These are phyloP conservation scores for Blastobotrys americana DNA, from an alignment of 805 yeast genomes.

Conservation along the genomic window DNA sequence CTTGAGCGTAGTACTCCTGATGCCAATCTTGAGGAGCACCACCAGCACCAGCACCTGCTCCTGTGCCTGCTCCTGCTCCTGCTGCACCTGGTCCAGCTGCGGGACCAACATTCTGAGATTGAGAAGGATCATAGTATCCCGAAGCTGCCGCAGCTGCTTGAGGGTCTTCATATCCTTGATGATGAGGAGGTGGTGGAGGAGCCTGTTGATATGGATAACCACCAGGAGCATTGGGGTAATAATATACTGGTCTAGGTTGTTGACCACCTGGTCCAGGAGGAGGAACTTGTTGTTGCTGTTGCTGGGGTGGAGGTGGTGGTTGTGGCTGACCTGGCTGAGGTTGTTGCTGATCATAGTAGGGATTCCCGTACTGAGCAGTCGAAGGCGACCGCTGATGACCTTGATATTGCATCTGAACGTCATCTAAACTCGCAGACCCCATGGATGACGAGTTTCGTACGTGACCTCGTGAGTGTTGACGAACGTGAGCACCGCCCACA, in stretches of 20 bases:
- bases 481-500: not conserved
- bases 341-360: constrained; percentile 12
- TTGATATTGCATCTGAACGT: not conserved
- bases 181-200: constrained; percentile 11
- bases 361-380: not conserved
- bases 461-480: not conserved
- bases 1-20: constrained; percentile 3
- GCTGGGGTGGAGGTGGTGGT: constrained; percentile 14
- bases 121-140: constrained; percentile 4
- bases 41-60: not conserved
- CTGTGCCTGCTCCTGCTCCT: not conserved
- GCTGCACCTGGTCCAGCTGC: not conserved
- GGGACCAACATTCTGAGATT: not conserved
- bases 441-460: not conserved
- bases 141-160: not conserved
- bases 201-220: constrained; percentile 2
- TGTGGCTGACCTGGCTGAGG: constrained; percentile 11
- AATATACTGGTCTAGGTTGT: constrained; percentile 2
- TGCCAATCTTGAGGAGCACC: not conserved
- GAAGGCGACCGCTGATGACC: not conserved
- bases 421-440: not conserved
- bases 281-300: constrained; percentile 3
- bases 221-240: not conserved
- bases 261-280: constrained; percentile 10
- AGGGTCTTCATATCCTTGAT: constrained; percentile 2